These are phyloP conservation scores for Venturia oleaginea DNA, from an alignment of 2,329 filamentous ascomycete species.

Conservation along the genomic window DNA sequence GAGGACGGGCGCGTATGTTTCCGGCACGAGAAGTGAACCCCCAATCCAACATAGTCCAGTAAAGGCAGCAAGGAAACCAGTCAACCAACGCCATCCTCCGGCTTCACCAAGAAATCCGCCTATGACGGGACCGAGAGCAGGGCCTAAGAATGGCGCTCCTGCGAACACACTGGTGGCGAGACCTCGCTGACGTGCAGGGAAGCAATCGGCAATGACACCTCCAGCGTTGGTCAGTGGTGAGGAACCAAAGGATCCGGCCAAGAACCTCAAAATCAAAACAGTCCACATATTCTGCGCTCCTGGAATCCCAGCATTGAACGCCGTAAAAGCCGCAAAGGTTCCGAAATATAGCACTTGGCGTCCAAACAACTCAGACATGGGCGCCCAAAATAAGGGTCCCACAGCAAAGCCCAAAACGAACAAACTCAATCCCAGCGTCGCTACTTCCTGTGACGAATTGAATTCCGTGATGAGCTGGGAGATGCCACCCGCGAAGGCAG, in stretches of 20 bases:
- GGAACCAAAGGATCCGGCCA: conserved; percentile 53
- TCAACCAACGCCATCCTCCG: conserved; percentile 61
- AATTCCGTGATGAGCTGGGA: conserved; percentile 31
- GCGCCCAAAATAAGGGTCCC: conserved; percentile 23
- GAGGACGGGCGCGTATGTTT: conserved; percentile 43
- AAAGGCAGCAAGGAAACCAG: conserved; percentile 47
- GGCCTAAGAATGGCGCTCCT: conserved; percentile 58
- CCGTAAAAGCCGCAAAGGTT: conserved; percentile 49
- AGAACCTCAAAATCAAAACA: conserved; percentile 58
- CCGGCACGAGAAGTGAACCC: conserved; percentile 32
- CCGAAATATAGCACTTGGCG: conserved; percentile 48
- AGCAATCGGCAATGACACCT: conserved; percentile 55
- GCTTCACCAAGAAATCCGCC: conserved; percentile 58
- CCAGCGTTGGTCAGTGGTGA: conserved; percentile 54
- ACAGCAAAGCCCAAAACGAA: conserved; percentile 36
- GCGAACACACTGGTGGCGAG: conserved; percentile 56
- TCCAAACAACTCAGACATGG: conserved; percentile 17
- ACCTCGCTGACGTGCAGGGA: conserved; percentile 44
- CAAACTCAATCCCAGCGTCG: conserved; percentile 33
- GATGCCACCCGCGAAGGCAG: conserved; percentile 31
- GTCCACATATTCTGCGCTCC: conserved; percentile 49
- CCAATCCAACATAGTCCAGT: conserved; percentile 36
- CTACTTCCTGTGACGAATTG: conserved; percentile 30
- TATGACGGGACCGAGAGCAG: conserved; percentile 54
- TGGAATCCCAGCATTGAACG: conserved; percentile 53